Conservation (phyloP, 768 basidiomycete species). For the Wakefieldia striispora region DNA sequence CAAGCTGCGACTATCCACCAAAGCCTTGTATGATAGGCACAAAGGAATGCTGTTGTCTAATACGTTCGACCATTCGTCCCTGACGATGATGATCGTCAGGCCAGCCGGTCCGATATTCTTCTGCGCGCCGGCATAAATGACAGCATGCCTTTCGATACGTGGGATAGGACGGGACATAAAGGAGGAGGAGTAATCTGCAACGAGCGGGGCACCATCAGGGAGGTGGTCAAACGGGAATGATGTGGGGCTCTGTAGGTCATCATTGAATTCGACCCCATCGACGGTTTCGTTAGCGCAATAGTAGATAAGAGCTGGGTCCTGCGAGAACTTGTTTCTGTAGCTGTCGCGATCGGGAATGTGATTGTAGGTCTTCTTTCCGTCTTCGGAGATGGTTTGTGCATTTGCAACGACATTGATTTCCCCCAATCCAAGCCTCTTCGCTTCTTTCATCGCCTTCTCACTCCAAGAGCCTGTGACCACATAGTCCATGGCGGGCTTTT, state of each 20-base stretch:
- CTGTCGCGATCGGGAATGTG: conserved; percentile 71
- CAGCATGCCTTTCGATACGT: conserved; percentile 81
- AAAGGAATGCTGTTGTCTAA: conserved; percentile 80
- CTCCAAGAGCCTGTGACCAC: conserved; percentile 93
- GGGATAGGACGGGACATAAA: conserved; percentile 96
- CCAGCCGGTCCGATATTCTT: conserved; percentile 98
- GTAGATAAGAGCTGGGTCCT: conserved; percentile 86
- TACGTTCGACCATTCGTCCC: conserved; percentile 76
- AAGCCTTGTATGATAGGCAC: conserved; percentile 78
- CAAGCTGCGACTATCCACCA: conserved; percentile 72
- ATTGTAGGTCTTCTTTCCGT: conserved; percentile 67
- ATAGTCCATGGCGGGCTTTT: conserved; percentile 77
- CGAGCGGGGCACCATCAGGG: conserved; percentile 65
- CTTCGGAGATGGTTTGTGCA: conserved; percentile 55
- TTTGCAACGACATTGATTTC: conserved; percentile 72
- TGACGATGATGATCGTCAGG: conserved; percentile 87
- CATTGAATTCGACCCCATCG: conserved; percentile 86
- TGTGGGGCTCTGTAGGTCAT: conserved; percentile 48
- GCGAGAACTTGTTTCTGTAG: conserved; percentile 65
- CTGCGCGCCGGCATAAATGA: conserved; percentile 96
- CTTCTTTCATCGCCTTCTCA: conserved; percentile 82
- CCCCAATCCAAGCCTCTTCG: conserved; percentile 58
- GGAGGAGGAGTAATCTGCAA: conserved; percentile 93
- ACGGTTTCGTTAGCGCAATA: conserved; percentile 99
- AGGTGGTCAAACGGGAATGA: conserved; percentile 85